Conservation (phyloP, 1,284 basidiomycete genomes). For the Ceratorhiza oryzae-sativae region DNA sequence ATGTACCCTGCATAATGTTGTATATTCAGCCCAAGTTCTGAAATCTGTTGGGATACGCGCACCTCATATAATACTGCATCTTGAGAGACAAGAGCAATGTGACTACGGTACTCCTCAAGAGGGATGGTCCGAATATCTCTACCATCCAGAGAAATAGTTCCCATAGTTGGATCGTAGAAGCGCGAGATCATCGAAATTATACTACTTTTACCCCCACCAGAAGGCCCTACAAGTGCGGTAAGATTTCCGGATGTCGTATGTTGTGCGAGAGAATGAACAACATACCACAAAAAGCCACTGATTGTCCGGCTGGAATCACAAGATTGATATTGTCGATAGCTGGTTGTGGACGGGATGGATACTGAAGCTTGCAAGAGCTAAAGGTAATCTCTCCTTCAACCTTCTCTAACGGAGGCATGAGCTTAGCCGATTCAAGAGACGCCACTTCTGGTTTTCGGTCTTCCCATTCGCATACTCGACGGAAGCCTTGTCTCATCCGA, state of each 20-base stretch:
- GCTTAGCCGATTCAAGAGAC: conserved; percentile 8
- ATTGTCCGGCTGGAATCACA: conserved; percentile 46
- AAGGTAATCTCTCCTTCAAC: conserved; percentile 39
- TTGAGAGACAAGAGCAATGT: conserved; percentile 56
- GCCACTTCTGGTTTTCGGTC: conserved; percentile 45
- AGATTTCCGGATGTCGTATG: too few relatives aligned
- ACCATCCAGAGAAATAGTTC: conserved; percentile 52
- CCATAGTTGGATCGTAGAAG: conserved; percentile 54
- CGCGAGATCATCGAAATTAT: conserved; percentile 52
- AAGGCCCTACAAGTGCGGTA: conserved; percentile 44
- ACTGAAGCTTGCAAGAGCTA: conserved; percentile 46
- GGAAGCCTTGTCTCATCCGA: conserved; percentile 44
- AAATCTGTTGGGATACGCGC: background rate
- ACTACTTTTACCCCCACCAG: conserved; percentile 45
- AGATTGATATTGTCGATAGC: conserved; percentile 45
- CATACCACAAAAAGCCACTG: conserved; percentile 48
- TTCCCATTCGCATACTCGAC: conserved; percentile 45
- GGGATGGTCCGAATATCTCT: conserved; percentile 51
- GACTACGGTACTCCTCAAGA: conserved; percentile 48
- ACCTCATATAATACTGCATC: conserved; percentile 53
- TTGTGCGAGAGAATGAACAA: too few relatives aligned
- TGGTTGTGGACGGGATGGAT: conserved; percentile 47
- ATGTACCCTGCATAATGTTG: conserved; percentile 43
- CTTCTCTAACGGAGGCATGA: background rate
- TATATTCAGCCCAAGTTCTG: background rate